A percentile compares a stretch with the other conserved stretches of the same genome.
phyloP scores from a whole-genome alignment of 192 early-diverging fungal genomes.

The Funneliformis mosseae region DNA sequence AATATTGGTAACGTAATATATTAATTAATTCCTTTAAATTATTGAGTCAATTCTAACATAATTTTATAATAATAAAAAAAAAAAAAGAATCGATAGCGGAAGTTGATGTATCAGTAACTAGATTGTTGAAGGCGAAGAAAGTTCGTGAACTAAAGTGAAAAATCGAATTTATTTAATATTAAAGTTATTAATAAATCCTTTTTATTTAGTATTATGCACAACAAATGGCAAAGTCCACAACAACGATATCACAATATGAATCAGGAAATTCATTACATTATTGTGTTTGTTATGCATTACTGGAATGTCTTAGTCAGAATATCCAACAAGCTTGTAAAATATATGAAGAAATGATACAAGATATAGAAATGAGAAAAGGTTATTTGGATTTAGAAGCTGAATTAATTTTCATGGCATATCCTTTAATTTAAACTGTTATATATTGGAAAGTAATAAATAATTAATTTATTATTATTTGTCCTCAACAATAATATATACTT shows the following conservation, averaged over 20 bases:
- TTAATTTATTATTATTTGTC: neutral
- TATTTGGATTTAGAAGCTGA: constrained; percentile 40
- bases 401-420: constrained; percentile 44
- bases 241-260: constrained; percentile 29
- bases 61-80: neutral
- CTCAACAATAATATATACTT: constrained; percentile 10
- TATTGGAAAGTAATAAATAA: neutral
- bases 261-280: constrained; percentile 29
- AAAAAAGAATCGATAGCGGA: constrained; percentile 21
- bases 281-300: constrained; percentile 38
- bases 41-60: neutral
- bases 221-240: constrained; percentile 39
- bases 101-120: constrained; percentile 6
- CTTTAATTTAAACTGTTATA: constrained; percentile 13
- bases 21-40: neutral
- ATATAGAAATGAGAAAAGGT: constrained; percentile 30
- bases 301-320: constrained; percentile 44
- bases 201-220: constrained; percentile 41
- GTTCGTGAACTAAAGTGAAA: constrained; percentile 30
- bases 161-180: neutral
- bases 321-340: constrained; percentile 37
- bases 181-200: neutral
- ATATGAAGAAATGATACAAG: constrained; percentile 38
- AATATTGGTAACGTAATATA: neutral
- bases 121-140: constrained; percentile 41